phyloP scores from a whole-genome alignment of 2,329 filamentous ascomycete genomes.

The Scytalidium lignicola region DNA sequence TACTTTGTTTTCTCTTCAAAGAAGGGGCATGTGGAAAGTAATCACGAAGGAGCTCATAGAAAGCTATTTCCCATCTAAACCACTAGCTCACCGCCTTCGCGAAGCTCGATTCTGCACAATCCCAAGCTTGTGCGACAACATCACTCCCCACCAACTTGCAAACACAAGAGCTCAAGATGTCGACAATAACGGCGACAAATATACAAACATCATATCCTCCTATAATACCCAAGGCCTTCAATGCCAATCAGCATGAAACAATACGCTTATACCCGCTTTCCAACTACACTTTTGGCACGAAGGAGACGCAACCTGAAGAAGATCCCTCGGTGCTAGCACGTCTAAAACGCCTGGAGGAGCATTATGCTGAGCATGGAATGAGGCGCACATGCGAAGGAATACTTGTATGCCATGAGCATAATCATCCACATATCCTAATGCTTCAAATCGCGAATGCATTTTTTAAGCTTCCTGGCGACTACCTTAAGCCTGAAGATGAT shows the following conservation, averaged over 20 bases:
- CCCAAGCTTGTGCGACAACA: slow-evolving; percentile 1
- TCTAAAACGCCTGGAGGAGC: slow-evolving; percentile 89
- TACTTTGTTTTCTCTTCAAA: slow-evolving; percentile 1
- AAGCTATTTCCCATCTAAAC: not conserved
- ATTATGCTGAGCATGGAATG: slow-evolving; percentile 91
- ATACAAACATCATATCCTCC: slow-evolving; percentile 77
- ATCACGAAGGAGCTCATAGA: too few species aligned
- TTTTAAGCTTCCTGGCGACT: slow-evolving; percentile 97
- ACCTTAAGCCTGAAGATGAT: slow-evolving; percentile 81
- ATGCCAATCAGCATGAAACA: slow-evolving; percentile 80
- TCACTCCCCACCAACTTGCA: slow-evolving; percentile 1
- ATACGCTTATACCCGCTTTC: slow-evolving; percentile 91
- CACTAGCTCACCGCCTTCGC: slow-evolving; percentile 4
- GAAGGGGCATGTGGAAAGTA: too few species aligned
- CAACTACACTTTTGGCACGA: slow-evolving; percentile 98
- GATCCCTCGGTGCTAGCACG: slow-evolving; percentile 92
- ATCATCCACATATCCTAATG: slow-evolving; percentile 98
- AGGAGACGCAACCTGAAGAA: slow-evolving; percentile 96
- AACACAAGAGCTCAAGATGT: slow-evolving; percentile 51
- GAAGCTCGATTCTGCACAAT: slow-evolving; percentile 1
- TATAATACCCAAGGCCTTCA: slow-evolving; percentile 76
- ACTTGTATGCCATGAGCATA: slow-evolving; percentile 97
- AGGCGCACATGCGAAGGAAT: slow-evolving; percentile 95
- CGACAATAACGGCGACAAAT: slow-evolving; percentile 71
- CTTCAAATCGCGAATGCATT: slow-evolving; percentile 98